phyloP scores from a whole-genome alignment of 306 rosid species.

The Prunus mira region DNA sequence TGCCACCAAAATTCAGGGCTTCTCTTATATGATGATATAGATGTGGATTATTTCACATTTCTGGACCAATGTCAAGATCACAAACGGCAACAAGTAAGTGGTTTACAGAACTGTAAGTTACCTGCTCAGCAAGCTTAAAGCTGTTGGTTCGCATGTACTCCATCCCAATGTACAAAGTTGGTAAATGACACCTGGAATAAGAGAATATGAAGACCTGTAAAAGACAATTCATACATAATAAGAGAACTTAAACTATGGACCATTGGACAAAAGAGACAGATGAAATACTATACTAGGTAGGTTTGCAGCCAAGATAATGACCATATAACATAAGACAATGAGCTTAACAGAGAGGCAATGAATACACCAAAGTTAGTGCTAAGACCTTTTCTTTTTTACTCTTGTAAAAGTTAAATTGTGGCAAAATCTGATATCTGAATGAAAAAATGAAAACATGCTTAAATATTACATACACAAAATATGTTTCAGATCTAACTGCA shows the following conservation, averaged over 20 bases:
- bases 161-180: slow-evolving; percentile 97
- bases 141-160: slow-evolving; percentile 99
- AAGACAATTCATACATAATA: slow-evolving; percentile 44
- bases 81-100: neutral
- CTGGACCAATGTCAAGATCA: neutral
- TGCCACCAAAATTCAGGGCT: neutral
- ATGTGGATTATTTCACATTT: neutral
- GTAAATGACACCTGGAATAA: slow-evolving; percentile 97
- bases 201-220: slow-evolving; percentile 65
- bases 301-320: neutral
- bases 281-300: neutral
- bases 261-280: neutral
- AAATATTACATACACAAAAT: no score
- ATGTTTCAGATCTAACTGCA: no score
- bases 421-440: neutral
- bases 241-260: slow-evolving; percentile 27
- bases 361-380: neutral
- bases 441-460: neutral
- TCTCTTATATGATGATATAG: neutral
- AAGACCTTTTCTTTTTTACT: neutral
- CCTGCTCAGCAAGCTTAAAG: slow-evolving; percentile 98
- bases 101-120: slow-evolving; percentile 18
- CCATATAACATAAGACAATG: neutral
- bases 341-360: neutral
- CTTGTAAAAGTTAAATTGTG: neutral